These are phyloP conservation scores for Kandelia obovata DNA, from an alignment of 345 rosid genomes.

Conservation along the genomic window DNA sequence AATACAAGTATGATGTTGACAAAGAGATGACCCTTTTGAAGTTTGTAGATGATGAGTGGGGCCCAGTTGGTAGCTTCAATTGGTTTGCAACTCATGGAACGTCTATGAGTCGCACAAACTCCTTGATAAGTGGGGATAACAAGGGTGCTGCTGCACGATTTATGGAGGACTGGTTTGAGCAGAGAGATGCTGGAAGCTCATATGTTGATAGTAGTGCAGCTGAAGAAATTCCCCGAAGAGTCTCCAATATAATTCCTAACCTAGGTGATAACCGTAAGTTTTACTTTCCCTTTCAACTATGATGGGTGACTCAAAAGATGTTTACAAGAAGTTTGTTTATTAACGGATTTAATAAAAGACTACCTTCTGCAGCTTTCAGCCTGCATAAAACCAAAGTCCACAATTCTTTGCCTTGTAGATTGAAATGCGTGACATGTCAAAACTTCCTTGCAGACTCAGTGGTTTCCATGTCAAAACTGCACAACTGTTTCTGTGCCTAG, in stretches of 20 bases:
- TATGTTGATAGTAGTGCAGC: constrained; percentile 30
- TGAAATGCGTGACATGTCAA: too few relatives aligned
- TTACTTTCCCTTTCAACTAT: background rate
- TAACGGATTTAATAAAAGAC: too few relatives aligned
- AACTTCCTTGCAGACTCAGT: too few relatives aligned
- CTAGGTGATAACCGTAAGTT: constrained; percentile 46
- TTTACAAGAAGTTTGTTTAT: too few relatives aligned
- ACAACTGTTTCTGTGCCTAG: too few relatives aligned
- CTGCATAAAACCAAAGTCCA: too few relatives aligned
- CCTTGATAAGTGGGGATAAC: constrained; percentile 95
- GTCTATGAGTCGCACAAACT: constrained; percentile 91
- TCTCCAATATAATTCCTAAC: constrained; percentile 54
- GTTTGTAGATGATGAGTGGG: constrained; percentile 86
- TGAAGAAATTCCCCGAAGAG: constrained; percentile 56
- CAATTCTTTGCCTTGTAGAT: too few relatives aligned
- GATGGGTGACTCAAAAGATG: too few relatives aligned
- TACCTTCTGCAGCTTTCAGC: too few relatives aligned
- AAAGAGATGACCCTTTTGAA: constrained; percentile 93
- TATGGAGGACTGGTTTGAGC: constrained; percentile 91
- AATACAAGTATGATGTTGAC: constrained; percentile 75
- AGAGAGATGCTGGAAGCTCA: constrained; percentile 29
- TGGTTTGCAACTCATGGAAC: constrained; percentile 99
- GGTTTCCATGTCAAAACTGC: too few relatives aligned
- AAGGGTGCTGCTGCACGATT: constrained; percentile 93
- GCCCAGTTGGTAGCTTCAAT: constrained; percentile 86